These are phyloP conservation scores for Cryphonectria carpinicola DNA, from an alignment of 2,329 filamentous ascomycete species.

Conservation along the genomic window DNA sequence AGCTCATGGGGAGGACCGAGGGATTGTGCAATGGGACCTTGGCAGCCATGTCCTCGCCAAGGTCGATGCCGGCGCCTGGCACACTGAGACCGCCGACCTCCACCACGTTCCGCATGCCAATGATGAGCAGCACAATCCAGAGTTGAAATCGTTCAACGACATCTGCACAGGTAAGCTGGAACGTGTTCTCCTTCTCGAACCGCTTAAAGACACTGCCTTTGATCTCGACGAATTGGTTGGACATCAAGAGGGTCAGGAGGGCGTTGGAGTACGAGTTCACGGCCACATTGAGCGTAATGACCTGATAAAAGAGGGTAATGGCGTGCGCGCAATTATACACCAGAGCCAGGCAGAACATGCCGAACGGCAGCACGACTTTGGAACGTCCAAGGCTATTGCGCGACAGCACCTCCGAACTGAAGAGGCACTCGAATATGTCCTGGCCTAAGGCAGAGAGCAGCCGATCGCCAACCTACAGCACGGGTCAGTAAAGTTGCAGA, in stretches of 20 bases:
- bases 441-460: constrained; percentile 90
- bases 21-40: constrained; percentile 66
- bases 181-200: constrained; percentile 96
- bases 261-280: constrained; percentile 99
- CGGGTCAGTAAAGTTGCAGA: not conserved
- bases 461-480: constrained; percentile 72
- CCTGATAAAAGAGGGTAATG: constrained; percentile 90
- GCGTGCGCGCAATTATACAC: constrained; percentile 88
- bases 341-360: constrained; percentile 87
- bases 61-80: constrained; percentile 55
- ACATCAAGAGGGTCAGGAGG: constrained; percentile 86
- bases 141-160: constrained; percentile 97
- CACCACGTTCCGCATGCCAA: constrained; percentile 93
- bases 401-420: constrained; percentile 90
- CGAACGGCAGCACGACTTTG: constrained; percentile 85
- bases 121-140: constrained; percentile 96
- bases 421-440: constrained; percentile 93
- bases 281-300: constrained; percentile 95
- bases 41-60: constrained; percentile 48
- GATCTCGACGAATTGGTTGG: constrained; percentile 98
- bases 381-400: constrained; percentile 86
- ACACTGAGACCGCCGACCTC: constrained; percentile 86
- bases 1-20: constrained; percentile 85
- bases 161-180: constrained; percentile 94
- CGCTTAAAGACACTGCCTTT: constrained; percentile 99